A percentile compares a stretch with the other conserved stretches of the same genome.
These are phyloP conservation scores for Boletus eberwhitei DNA, from an alignment of 768 basidiomycete genomes.

Conservation along the genomic window DNA sequence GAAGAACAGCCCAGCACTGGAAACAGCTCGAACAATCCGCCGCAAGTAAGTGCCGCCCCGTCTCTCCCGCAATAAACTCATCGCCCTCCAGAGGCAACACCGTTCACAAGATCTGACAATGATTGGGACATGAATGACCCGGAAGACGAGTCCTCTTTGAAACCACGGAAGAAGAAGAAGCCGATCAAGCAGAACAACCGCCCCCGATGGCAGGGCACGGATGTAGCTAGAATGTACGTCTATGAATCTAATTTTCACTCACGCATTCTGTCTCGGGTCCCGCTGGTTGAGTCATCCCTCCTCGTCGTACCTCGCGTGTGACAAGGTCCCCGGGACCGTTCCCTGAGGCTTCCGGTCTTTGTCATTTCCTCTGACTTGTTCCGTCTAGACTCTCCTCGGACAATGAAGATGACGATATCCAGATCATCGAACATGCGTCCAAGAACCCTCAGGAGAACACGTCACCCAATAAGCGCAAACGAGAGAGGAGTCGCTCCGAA, in stretches of 20 bases:
- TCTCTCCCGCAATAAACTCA: conserved; percentile 1
- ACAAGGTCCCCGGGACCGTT: conserved; percentile 11
- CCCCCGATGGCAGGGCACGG: conserved; percentile 44
- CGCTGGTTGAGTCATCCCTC: neutral
- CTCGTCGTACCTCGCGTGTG: neutral
- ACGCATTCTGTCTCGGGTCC: neutral
- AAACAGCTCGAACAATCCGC: conserved; percentile 52
- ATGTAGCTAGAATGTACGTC: conserved; percentile 42
- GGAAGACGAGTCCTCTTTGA: conserved; percentile 26
- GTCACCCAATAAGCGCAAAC: conserved; percentile 41
- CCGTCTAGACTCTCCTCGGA: conserved; percentile 34
- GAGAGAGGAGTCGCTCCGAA: conserved; percentile 56
- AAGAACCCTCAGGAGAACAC: conserved; percentile 1
- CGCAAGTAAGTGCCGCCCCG: conserved; percentile 43
- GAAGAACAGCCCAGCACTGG: conserved; percentile 56
- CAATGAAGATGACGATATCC: conserved; percentile 46
- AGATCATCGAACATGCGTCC: conserved; percentile 38
- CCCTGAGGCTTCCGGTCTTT: conserved; percentile 10
- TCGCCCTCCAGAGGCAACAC: conserved; percentile 21
- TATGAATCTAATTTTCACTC: neutral
- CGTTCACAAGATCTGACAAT: conserved; percentile 20
- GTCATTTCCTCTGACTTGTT: conserved; percentile 8
- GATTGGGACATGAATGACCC: conserved; percentile 21
- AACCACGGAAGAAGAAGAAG: conserved; percentile 41
- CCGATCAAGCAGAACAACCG: conserved; percentile 25